Base-by-base conservation (phyloP, 768 basidiomycete genomes). In the Agrocybe praecox region DNA sequence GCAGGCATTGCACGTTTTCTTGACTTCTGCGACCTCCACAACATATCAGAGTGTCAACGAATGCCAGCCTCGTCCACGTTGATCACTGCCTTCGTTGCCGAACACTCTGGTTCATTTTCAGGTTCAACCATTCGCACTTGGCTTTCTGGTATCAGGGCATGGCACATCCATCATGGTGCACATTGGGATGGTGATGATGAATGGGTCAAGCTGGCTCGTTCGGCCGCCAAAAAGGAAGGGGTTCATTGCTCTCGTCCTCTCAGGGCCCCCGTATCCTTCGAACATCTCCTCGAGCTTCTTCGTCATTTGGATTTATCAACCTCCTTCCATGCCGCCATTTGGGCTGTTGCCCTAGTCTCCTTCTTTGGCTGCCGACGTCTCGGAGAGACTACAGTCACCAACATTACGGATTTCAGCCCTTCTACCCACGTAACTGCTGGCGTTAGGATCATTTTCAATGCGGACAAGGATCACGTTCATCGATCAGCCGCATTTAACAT, bases 311-410 rank as follows among this genome's bases (percentile, higher is more conserved):
- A 73, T 0, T 5, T 40, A n/a, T 23, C 57, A 0, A 44, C 63
- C 22, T 56, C 74, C 0, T 62, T 68, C 10, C 62, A 76, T 51
- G 71, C 72, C 6, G 74, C 76, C 0, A 42, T 76, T 8, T 77
- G 68, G 66, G 76, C 76, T 0, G 43, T 68, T 3, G 75, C 77
- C 0, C 33, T 56, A 0, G 33, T 59, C 0, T 65, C 75, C 0
- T 80, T 80, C 58, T 79, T 69, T 66, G 69, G 76, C n/a, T 70
- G 67, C 24, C 47, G 66, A 0, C 49, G 63, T 2, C 61, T 80
- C 0, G 69, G 76, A 0, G 71, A 77, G 53, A 60, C 58, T 0
- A 65, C 67, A 3, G 59, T 72, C 1, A 57, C 64, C 6, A 18
- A 33, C 0, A 11, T 34, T 1, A 8, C 50, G 2, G 32, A 34